These are phyloP conservation scores for Pseudoneurospora amorphoporcata DNA, from an alignment of 495 filamentous ascomycete species.

Conservation along the genomic window DNA sequence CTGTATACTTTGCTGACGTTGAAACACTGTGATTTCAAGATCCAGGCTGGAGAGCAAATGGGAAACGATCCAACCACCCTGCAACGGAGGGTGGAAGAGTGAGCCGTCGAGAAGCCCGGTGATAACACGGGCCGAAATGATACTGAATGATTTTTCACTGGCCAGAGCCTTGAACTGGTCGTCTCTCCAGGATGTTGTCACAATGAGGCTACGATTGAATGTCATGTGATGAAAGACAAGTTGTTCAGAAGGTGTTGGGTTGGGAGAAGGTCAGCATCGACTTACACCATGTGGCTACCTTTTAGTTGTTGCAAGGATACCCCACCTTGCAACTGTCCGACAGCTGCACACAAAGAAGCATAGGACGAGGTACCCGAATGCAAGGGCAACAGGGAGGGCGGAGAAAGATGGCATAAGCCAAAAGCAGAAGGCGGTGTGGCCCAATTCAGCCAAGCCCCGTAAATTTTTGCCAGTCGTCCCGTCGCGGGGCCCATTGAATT, in stretches of 20 bases:
- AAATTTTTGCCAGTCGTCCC: conserved; percentile 4
- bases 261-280: neutral
- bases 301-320: neutral
- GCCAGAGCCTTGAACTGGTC: neutral
- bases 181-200: neutral
- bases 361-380: neutral
- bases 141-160: neutral
- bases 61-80: neutral
- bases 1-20: neutral
- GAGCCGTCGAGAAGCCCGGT: neutral
- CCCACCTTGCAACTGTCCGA: neutral
- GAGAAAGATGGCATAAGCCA: conserved; percentile 5
- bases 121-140: neutral
- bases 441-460: neutral
- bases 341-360: neutral
- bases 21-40: neutral
- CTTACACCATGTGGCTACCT: neutral
- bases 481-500: neutral
- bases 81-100: neutral
- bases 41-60: neutral
- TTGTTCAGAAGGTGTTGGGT: neutral
- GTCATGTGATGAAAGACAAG: neutral
- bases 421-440: conserved; percentile 11
- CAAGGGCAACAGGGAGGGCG: neutral
- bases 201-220: neutral